A percentile compares a stretch with the other conserved stretches of the same genome.
phyloP scores from a whole-genome alignment of 2,329 filamentous ascomycete genomes.

The Podosphaera xanthii region DNA sequence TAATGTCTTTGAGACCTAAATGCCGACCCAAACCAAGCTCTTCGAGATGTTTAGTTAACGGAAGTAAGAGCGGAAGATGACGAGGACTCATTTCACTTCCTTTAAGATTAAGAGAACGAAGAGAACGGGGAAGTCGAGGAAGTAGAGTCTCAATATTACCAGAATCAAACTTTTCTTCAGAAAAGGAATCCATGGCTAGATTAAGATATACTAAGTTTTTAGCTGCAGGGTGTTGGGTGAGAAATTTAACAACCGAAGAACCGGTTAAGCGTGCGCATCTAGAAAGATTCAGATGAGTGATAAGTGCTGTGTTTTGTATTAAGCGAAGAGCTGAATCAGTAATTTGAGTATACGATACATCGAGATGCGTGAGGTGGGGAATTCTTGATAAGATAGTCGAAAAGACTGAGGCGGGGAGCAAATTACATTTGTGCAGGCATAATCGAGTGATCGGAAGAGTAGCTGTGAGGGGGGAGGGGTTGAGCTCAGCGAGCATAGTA shows the following conservation, averaged over 20 bases:
- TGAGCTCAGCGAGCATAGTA: conserved; percentile 21
- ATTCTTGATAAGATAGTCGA: conserved; percentile 51
- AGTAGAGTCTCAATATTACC: conserved; percentile 43
- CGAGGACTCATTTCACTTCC: conserved; percentile 44
- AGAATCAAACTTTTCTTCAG: conserved; percentile 45
- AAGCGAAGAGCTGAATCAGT: conserved; percentile 46
- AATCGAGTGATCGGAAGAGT: conserved; percentile 39
- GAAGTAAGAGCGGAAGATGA: conserved; percentile 40
- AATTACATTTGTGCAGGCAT: conserved; percentile 59
- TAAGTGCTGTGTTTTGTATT: conserved; percentile 45
- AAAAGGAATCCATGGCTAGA: conserved; percentile 47
- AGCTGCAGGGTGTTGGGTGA: conserved; percentile 47
- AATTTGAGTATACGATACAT: conserved; percentile 57
- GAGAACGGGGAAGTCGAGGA: conserved; percentile 37
- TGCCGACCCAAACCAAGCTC: conserved; percentile 53
- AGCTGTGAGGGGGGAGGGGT: conserved; percentile 20
- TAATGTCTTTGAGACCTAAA: conserved; percentile 38
- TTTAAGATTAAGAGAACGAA: conserved; percentile 54
- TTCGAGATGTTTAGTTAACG: conserved; percentile 48
- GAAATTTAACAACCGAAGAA: conserved; percentile 42
- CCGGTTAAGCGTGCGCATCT: conserved; percentile 52
- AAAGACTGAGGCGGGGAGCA: conserved; percentile 42
- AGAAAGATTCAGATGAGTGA: conserved; percentile 58
- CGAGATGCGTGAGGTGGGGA: conserved; percentile 47
- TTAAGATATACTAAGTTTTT: conserved; percentile 47